phyloP scores from a whole-genome alignment of 495 filamentous ascomycete genomes.

The Aspergillus diversus region DNA sequence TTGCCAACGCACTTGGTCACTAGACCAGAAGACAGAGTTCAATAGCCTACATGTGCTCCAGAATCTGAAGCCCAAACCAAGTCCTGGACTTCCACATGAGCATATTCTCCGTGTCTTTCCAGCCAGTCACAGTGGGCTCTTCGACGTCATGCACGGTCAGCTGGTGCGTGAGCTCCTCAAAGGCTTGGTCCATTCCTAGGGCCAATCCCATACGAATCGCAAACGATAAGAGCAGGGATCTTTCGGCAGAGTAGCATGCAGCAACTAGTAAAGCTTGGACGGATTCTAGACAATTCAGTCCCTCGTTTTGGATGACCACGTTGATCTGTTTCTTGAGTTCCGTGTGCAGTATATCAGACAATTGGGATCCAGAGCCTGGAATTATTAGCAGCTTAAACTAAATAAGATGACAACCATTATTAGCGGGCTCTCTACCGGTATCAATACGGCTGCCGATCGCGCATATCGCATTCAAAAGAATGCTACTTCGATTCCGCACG shows the following conservation, averaged over 20 bases:
- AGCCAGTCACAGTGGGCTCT: conserved; percentile 17
- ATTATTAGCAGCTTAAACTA: neutral
- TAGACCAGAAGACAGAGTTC: neutral
- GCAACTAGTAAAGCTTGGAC: conserved; percentile 54
- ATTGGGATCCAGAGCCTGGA: conserved; percentile 36
- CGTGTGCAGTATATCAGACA: conserved; percentile 42
- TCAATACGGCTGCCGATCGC: conserved; percentile 51
- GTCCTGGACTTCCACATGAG: conserved; percentile 47
- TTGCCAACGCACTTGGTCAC: too few relatives aligned
- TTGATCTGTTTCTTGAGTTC: conserved; percentile 51
- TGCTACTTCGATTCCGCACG: conserved; percentile 43
- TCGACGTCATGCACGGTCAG: conserved; percentile 35
- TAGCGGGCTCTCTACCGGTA: conserved; percentile 35
- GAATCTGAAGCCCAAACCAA: conserved; percentile 51
- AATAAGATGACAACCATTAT: too few relatives aligned
- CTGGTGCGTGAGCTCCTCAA: conserved; percentile 41
- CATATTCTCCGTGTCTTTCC: conserved; percentile 30
- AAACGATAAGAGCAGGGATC: conserved; percentile 48
- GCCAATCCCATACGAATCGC: conserved; percentile 53
- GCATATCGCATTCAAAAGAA: conserved; percentile 53
- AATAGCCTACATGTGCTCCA: conserved; percentile 48
- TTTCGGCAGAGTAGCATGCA: conserved; percentile 53
- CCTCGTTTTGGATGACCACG: conserved; percentile 45
- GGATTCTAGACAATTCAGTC: conserved; percentile 43
- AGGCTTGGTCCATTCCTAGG: conserved; percentile 45